Evolutionary conservation across 441 rosid species (phyloP).

Genomic region (Arabidopsis hybrid): DNA sequence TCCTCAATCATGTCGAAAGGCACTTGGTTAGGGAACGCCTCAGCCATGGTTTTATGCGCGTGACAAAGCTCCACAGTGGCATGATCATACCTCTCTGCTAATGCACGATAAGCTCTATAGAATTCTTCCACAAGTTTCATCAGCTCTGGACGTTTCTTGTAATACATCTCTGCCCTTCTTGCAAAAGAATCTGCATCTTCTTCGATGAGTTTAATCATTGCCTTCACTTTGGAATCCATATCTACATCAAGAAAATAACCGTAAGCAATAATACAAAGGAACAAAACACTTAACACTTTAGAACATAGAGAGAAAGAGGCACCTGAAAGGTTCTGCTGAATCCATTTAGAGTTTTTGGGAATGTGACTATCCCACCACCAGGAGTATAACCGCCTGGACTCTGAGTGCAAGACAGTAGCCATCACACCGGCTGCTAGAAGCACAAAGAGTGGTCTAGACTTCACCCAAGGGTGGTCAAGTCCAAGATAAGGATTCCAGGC

Average conservation of each 20-base stretch:
- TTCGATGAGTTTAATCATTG: conserved; percentile 83
- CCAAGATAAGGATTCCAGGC: conserved; percentile 76
- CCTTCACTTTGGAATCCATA: conserved; percentile 82
- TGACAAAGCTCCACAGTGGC: conserved; percentile 82
- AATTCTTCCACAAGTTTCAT: conserved; percentile 85
- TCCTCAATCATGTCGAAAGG: conserved; percentile 62
- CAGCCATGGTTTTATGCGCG: conserved; percentile 81
- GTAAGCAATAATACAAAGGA: not conserved
- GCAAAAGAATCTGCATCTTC: conserved; percentile 93
- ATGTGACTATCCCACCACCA: conserved; percentile 97
- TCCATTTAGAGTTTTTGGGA: conserved; percentile 92
- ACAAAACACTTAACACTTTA: not conserved
- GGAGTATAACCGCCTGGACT: conserved; percentile 72
- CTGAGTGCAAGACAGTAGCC: conserved; percentile 63
- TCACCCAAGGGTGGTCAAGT: conserved; percentile 53
- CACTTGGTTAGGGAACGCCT: conserved; percentile 77
- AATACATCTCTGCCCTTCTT: conserved; percentile 88
- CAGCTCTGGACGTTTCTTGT: conserved; percentile 84
- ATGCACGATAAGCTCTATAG: conserved; percentile 83
- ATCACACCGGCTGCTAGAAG: conserved; percentile 53
- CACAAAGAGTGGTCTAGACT: conserved; percentile 51
- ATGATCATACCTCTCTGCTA: conserved; percentile 82
- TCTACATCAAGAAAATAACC: conserved; percentile 45
- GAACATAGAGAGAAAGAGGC: no score
- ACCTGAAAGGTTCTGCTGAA: conserved; percentile 80